Evolutionary conservation across 192 early-diverging fungal genomes (phyloP).

Genomic region (Coemansia sp.): DNA sequence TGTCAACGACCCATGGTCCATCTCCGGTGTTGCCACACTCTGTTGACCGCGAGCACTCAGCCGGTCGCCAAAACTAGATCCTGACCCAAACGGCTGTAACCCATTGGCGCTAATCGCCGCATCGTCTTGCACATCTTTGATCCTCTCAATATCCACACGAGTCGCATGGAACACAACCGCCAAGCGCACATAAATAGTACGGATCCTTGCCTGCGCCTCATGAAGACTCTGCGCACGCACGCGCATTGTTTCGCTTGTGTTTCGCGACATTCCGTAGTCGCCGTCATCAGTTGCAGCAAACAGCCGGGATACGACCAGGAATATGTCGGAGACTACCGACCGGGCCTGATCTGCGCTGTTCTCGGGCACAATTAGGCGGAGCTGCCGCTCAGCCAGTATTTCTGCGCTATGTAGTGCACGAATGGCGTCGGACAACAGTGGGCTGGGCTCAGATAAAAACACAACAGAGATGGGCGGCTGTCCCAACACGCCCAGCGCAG

Average conservation of each 20-base stretch:
- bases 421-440: constrained; percentile 14
- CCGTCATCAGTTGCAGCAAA: constrained; percentile 22
- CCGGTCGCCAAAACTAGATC: constrained; percentile 23
- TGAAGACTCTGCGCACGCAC: constrained; percentile 24
- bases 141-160: constrained; percentile 21
- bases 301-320: constrained; percentile 18
- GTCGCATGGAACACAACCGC: constrained; percentile 28
- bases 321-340: constrained; percentile 24
- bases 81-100: constrained; percentile 7
- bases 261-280: neutral
- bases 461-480: constrained; percentile 22
- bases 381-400: constrained; percentile 32
- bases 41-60: constrained; percentile 18
- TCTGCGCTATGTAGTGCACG: constrained; percentile 27
- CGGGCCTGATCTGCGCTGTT: constrained; percentile 32
- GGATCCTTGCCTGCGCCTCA: constrained; percentile 26
- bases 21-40: constrained; percentile 25
- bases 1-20: constrained; percentile 43
- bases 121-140: constrained; percentile 26
- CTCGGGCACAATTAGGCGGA: constrained; percentile 35
- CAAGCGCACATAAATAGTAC: constrained; percentile 15
- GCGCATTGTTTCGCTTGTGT: constrained; percentile 21
- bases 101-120: neutral
- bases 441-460: constrained; percentile 11
- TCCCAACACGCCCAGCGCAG: constrained; percentile 5